These are phyloP conservation scores for Leccinum proliferum DNA, from an alignment of 1,284 basidiomycete genomes.

Conservation along the genomic window DNA sequence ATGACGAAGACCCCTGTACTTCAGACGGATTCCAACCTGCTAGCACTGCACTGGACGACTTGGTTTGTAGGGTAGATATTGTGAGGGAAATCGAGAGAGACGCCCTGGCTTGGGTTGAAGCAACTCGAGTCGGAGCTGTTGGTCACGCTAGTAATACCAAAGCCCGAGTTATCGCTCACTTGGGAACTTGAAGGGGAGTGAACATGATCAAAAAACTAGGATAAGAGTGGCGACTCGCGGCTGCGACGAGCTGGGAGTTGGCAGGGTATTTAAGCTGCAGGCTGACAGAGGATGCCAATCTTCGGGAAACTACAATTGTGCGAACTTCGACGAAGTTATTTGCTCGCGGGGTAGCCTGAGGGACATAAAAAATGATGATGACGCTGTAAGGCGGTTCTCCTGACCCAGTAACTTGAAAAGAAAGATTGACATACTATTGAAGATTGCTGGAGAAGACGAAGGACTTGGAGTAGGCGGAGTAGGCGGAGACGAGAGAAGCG, in stretches of 20 bases:
- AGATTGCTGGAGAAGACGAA: conserved; percentile 56
- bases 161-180: no score
- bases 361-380: conserved; percentile 61
- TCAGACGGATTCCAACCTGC: conserved; percentile 45
- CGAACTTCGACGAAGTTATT: conserved; percentile 56
- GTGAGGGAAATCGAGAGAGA: conserved; percentile 52
- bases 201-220: background rate
- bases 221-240: conserved; percentile 44
- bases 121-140: conserved; percentile 48
- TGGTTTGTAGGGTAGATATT: conserved; percentile 54
- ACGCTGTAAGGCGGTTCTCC: conserved; percentile 60
- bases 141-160: no score
- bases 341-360: conserved; percentile 41
- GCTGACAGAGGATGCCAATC: conserved; percentile 33
- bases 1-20: conserved; percentile 47
- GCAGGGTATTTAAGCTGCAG: conserved; percentile 64
- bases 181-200: background rate
- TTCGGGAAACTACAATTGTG: conserved; percentile 52
- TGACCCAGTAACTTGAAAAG: conserved; percentile 44
- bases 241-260: conserved; percentile 66
- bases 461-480: conserved; percentile 26
- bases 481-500: conserved; percentile 25
- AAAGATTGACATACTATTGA: conserved; percentile 58
- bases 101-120: conserved; percentile 44
- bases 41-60: conserved; percentile 54